phyloP scores from a whole-genome alignment of 495 filamentous ascomycete species.

The Xylaria sp. region DNA sequence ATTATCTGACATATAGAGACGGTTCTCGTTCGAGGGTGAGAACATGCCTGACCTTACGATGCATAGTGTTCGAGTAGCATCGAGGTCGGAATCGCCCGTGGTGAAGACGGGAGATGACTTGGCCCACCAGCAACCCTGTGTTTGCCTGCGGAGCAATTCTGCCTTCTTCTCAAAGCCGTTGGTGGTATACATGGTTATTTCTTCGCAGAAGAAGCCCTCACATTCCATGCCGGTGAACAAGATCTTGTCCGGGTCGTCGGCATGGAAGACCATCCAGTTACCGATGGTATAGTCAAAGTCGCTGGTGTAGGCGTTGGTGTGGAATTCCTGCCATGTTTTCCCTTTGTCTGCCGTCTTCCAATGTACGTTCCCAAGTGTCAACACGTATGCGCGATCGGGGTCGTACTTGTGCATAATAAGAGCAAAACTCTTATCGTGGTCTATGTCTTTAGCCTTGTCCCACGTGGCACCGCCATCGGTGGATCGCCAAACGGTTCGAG shows the following conservation, averaged over 20 bases:
- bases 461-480: conserved; percentile 79
- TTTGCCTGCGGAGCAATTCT: conserved; percentile 66
- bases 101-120: conserved; percentile 74
- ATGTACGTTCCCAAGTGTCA: conserved; percentile 70
- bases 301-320: conserved; percentile 58
- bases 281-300: conserved; percentile 50
- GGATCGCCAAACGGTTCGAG: conserved; percentile 70
- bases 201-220: conserved; percentile 59
- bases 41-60: conserved; percentile 73
- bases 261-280: conserved; percentile 73
- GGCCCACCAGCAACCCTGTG: conserved; percentile 83
- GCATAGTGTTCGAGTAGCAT: conserved; percentile 75
- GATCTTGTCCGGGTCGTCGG: conserved; percentile 78
- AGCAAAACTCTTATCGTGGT: conserved; percentile 63
- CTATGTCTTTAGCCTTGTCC: conserved; percentile 67
- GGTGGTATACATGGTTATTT: conserved; percentile 75
- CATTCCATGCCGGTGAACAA: conserved; percentile 81
- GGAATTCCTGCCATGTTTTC: conserved; percentile 77
- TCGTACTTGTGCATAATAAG: conserved; percentile 80
- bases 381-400: conserved; percentile 75
- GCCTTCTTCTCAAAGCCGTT: conserved; percentile 77
- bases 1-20: conserved; percentile 78
- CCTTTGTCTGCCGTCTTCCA: conserved; percentile 84
- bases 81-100: conserved; percentile 62
- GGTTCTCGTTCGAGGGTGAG: conserved; percentile 68